Percentiles rank a stretch among this genome's conserved stretches.
phyloP scores from a whole-genome alignment of 371 early-diverging fungal species.

The Mucor piriformis region DNA sequence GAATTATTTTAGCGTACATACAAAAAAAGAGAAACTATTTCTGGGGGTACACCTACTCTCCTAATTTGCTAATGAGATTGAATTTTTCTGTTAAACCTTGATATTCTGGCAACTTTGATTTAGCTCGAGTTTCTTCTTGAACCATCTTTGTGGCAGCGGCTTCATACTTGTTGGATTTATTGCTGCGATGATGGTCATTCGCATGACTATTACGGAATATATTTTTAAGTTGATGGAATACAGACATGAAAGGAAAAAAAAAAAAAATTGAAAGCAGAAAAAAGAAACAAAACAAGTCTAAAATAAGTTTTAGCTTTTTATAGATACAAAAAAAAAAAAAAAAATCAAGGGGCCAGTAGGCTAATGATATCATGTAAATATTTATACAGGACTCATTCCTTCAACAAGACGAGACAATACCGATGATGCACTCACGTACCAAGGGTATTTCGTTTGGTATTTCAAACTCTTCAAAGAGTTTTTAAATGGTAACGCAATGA shows the following conservation, averaged over 20 bases:
- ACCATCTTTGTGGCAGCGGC: conserved; percentile 25
- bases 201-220: conserved; percentile 28
- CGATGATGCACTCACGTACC: conserved; percentile 33
- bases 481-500: conserved; percentile 55
- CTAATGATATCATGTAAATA: conserved; percentile 7
- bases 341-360: conserved; percentile 8
- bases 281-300: conserved; percentile 22
- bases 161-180: not conserved
- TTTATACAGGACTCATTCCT: conserved; percentile 15
- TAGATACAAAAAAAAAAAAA: not conserved
- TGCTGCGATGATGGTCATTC: not conserved
- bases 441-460: conserved; percentile 28
- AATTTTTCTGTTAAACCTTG: conserved; percentile 54
- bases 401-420: conserved; percentile 13
- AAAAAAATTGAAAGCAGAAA: conserved; percentile 6
- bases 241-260: conserved; percentile 28
- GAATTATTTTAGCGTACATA: conserved; percentile 14
- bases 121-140: conserved; percentile 25
- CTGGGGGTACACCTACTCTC: conserved; percentile 58
- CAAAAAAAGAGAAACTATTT: not conserved
- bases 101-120: conserved; percentile 48
- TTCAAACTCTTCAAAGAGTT: conserved; percentile 31
- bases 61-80: conserved; percentile 59
- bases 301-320: conserved; percentile 21
- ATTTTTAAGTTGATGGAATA: conserved; percentile 54